Evolutionary conservation across 2,329 filamentous ascomycete species (phyloP).

Genomic region (Alternaria viburni): DNA sequence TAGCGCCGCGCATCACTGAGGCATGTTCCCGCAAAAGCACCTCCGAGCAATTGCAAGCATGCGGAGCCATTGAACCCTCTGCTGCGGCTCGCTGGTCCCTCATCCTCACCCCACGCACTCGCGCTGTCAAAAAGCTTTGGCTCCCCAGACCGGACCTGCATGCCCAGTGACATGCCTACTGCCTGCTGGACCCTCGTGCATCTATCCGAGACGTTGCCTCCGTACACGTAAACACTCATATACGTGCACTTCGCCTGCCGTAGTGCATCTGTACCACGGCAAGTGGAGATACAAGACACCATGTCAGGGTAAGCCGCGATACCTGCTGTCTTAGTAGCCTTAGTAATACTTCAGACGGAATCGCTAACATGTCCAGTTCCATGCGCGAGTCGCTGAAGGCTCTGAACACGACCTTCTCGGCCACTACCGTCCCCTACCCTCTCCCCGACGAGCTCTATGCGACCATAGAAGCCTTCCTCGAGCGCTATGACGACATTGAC

Average conservation of each 20-base stretch:
- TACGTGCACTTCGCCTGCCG: background rate
- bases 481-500: constrained; percentile 71
- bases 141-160: constrained; percentile 9
- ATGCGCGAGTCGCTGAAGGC: constrained; percentile 58
- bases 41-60: constrained; percentile 2
- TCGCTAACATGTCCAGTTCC: constrained; percentile 49
- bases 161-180: constrained; percentile 17
- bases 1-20: constrained; percentile 3
- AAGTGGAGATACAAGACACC: constrained; percentile 13
- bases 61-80: constrained; percentile 5
- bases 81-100: constrained; percentile 5
- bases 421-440: constrained; percentile 55
- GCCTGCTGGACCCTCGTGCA: background rate
- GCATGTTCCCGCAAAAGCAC: constrained; percentile 23
- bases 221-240: background rate
- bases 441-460: constrained; percentile 70
- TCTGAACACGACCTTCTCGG: constrained; percentile 53
- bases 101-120: constrained; percentile 26
- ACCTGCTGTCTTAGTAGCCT: background rate
- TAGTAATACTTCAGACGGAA: constrained; percentile 7
- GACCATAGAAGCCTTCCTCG: constrained; percentile 70
- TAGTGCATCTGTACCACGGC: constrained; percentile 6
- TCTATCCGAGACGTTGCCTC: background rate
- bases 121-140: constrained; percentile 15
- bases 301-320: constrained; percentile 32